Conservation (phyloP, 352 stramenopile genomes). For the Halophytophthora polymorphica region DNA sequence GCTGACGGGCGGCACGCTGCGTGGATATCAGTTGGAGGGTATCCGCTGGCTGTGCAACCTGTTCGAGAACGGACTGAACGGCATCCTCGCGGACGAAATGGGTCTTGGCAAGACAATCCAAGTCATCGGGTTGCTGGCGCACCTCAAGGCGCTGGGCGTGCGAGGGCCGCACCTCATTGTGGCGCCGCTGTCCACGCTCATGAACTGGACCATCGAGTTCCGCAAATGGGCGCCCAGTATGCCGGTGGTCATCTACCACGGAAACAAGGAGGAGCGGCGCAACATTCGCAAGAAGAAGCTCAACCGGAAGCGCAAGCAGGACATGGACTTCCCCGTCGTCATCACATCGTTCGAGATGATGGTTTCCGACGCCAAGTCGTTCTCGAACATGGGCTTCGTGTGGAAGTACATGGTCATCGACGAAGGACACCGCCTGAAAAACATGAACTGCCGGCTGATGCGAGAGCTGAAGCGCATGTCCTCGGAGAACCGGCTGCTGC, state of each 20-base stretch:
- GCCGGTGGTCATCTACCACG: constrained; percentile 98
- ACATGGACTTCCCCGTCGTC: constrained; percentile 77
- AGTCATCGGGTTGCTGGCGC: constrained; percentile 91
- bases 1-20: constrained; percentile 79
- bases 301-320: constrained; percentile 43
- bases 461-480: constrained; percentile 91
- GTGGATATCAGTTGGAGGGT: constrained; percentile 96
- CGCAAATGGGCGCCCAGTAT: constrained; percentile 82
- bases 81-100: constrained; percentile 89
- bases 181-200: constrained; percentile 96
- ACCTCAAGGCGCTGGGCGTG: constrained; percentile 89
- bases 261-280: constrained; percentile 53
- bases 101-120: constrained; percentile 92
- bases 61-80: constrained; percentile 96
- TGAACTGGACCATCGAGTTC: constrained; percentile 96
- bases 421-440: constrained; percentile 98
- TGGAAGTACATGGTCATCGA: constrained; percentile 98
- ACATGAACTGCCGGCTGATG: constrained; percentile 95
- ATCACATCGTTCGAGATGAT: constrained; percentile 90
- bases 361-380: constrained; percentile 62
- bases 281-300: constrained; percentile 50
- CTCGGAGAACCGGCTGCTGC: constrained; percentile 92
- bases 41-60: constrained; percentile 97
- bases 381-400: constrained; percentile 56
- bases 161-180: constrained; percentile 96